These are phyloP conservation scores for Rhynchosporium secalis DNA, from an alignment of 2,329 filamentous ascomycete species.

Conservation along the genomic window DNA sequence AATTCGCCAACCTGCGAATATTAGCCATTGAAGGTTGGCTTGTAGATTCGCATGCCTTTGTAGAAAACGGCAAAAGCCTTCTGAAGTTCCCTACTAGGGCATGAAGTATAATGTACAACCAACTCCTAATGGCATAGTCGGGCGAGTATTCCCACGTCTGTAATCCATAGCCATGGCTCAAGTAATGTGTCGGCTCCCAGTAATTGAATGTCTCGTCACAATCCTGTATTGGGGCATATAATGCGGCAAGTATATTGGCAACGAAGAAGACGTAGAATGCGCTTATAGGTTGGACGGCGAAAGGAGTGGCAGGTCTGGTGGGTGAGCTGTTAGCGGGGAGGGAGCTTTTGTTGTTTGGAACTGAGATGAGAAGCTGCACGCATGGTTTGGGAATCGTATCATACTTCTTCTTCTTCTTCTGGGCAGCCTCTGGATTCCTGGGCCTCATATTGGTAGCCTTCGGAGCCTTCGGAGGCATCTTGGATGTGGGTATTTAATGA, in stretches of 20 bases:
- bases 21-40: constrained; percentile 17
- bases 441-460: constrained; percentile 26
- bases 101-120: constrained; percentile 85
- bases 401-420: constrained; percentile 32
- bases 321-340: constrained; percentile 24
- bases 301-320: constrained; percentile 49
- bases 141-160: constrained; percentile 99
- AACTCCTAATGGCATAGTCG: constrained; percentile 90
- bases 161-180: constrained; percentile 86
- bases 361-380: no score
- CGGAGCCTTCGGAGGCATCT: constrained; percentile 47
- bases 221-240: constrained; percentile 90
- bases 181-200: constrained; percentile 95
- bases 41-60: constrained; percentile 48
- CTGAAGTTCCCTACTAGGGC: constrained; percentile 68
- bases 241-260: constrained; percentile 72
- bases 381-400: not conserved
- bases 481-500: constrained; percentile 8
- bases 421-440: constrained; percentile 2
- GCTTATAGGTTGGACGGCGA: constrained; percentile 68
- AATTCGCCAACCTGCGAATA: constrained; percentile 65
- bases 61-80: constrained; percentile 60
- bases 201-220: constrained; percentile 99
- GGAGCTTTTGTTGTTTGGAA: not conserved
- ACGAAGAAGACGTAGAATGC: constrained; percentile 80